Evolutionary conservation across 1,284 basidiomycete genomes (phyloP).

Genomic region (Ceratobasidium sp.): DNA sequence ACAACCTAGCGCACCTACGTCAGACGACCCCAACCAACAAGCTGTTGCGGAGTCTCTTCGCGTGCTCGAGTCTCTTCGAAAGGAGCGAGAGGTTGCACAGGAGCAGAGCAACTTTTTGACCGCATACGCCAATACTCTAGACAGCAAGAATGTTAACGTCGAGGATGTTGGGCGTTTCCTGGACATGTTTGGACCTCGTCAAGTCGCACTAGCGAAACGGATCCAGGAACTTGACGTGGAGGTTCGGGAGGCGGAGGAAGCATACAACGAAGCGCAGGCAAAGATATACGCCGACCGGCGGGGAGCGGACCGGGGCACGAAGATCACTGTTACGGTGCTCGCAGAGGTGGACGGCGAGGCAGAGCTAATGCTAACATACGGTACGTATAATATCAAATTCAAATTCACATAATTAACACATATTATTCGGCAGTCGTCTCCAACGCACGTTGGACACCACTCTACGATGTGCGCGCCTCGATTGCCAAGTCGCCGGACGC

Average conservation of each 20-base stretch:
- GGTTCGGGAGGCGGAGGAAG: slow-evolving; percentile 42
- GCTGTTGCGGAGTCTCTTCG: slow-evolving; percentile 45
- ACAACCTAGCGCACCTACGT: background rate
- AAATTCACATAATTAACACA: background rate
- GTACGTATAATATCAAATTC: slow-evolving; percentile 36
- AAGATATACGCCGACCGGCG: slow-evolving; percentile 39
- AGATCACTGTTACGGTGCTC: slow-evolving; percentile 49
- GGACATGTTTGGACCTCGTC: slow-evolving; percentile 48
- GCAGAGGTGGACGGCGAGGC: slow-evolving; percentile 48
- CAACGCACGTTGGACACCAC: too few species aligned
- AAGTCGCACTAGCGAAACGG: slow-evolving; percentile 40
- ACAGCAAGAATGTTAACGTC: slow-evolving; percentile 46
- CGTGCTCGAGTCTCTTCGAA: slow-evolving; percentile 38
- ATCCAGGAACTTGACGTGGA: slow-evolving; percentile 40
- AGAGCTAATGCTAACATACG: slow-evolving; percentile 48
- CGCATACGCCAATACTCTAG: slow-evolving; percentile 49
- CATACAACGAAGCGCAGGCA: slow-evolving; percentile 39
- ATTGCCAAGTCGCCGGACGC: slow-evolving; percentile 51
- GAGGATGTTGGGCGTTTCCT: slow-evolving; percentile 50
- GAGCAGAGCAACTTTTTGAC: slow-evolving; percentile 45
- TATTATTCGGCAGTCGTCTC: slow-evolving; percentile 49
- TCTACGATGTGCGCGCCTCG: slow-evolving; percentile 53
- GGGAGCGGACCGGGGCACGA: slow-evolving; percentile 46
- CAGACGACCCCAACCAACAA: slow-evolving; percentile 16
- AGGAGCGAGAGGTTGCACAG: slow-evolving; percentile 41